A percentile compares a stretch with the other conserved stretches of the same genome.
Evolutionary conservation across 2,329 filamentous ascomycete genomes (phyloP).

Genomic region (Clarireedia monteithiana): DNA sequence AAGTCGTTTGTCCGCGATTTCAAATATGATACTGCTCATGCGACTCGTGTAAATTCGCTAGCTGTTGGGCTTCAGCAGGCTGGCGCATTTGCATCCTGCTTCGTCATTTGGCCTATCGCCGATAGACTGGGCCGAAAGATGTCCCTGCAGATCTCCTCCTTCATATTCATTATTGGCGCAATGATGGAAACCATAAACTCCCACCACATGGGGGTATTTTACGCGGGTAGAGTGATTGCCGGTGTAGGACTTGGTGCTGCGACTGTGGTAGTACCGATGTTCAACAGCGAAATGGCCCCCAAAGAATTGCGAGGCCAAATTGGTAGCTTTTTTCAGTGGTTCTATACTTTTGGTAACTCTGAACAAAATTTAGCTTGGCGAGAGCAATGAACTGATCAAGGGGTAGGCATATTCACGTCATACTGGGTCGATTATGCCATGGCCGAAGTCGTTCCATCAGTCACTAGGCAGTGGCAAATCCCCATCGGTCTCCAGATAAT

Average conservation of each 20-base stretch:
- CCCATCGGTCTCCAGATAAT: constrained; percentile 37
- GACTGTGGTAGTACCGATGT: constrained; percentile 37
- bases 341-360: constrained; percentile 32
- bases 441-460: constrained; percentile 30
- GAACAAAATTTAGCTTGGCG: neutral
- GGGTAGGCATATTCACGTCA: constrained; percentile 13
- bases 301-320: constrained; percentile 12
- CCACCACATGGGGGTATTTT: constrained; percentile 31
- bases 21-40: constrained; percentile 32
- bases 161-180: constrained; percentile 31
- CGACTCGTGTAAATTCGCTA: constrained; percentile 37
- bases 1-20: constrained; percentile 37
- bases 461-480: constrained; percentile 42
- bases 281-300: constrained; percentile 36
- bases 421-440: constrained; percentile 42
- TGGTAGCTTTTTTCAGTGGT: constrained; percentile 30
- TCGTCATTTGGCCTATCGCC: constrained; percentile 41
- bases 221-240: constrained; percentile 39
- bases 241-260: constrained; percentile 40
- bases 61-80: constrained; percentile 43
- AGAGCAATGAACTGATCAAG: neutral
- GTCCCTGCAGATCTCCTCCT: constrained; percentile 32
- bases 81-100: constrained; percentile 42
- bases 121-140: constrained; percentile 36
- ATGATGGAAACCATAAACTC: constrained; percentile 39